phyloP scores from a whole-genome alignment of 2,329 filamentous ascomycete species.

The Colletotrichum trifolii region DNA sequence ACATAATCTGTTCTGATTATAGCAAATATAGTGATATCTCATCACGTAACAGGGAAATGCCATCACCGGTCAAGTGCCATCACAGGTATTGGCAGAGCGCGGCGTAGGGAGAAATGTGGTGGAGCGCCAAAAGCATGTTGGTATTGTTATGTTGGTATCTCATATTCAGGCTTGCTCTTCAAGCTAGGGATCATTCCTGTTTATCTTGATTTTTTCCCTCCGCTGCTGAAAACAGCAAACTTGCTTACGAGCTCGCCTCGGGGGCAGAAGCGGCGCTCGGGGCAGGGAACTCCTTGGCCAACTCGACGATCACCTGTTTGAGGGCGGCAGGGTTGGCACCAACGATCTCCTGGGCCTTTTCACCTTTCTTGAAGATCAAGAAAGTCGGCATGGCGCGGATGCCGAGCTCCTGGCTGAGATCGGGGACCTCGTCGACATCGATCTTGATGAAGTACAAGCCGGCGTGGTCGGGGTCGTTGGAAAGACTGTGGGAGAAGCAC shows the following conservation, averaged over 20 bases:
- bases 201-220: background rate
- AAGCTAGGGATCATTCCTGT: too few relatives aligned
- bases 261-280: background rate
- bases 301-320: slow-evolving; percentile 53
- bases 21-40: too few relatives aligned
- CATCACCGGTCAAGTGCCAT: too few relatives aligned
- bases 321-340: slow-evolving; percentile 84
- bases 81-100: too few relatives aligned
- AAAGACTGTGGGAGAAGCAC: background rate
- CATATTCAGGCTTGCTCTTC: too few relatives aligned
- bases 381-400: slow-evolving; percentile 96
- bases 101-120: too few relatives aligned
- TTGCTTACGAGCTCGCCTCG: background rate
- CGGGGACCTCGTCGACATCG: slow-evolving; percentile 85
- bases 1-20: too few relatives aligned
- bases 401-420: slow-evolving; percentile 79
- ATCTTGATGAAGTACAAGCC: slow-evolving; percentile 84
- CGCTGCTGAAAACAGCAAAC: background rate
- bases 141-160: too few relatives aligned
- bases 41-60: too few relatives aligned
- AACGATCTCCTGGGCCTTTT: slow-evolving; percentile 78
- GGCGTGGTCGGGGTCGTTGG: slow-evolving; percentile 60
- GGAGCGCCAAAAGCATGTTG: too few relatives aligned
- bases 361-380: slow-evolving; percentile 81
- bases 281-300: slow-evolving; percentile 19